Evolutionary conservation across 495 filamentous ascomycete genomes (phyloP).

Genomic region (Talaromyces ruber): DNA sequence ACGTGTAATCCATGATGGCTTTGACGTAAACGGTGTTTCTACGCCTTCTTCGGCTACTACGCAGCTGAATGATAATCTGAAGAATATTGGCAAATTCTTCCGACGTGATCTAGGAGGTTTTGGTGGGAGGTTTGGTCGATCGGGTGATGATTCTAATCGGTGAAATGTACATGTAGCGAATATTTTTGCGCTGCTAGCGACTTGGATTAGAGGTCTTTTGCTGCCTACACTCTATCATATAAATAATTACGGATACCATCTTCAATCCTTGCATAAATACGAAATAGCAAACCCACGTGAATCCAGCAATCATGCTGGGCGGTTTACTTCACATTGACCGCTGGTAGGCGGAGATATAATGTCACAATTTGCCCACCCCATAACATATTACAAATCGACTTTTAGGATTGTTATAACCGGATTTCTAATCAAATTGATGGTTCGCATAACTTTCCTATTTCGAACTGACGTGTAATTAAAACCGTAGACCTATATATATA

Average conservation of each 20-base stretch:
- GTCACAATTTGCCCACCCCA: too few relatives aligned
- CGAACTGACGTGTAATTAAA: too few relatives aligned
- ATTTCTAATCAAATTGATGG: background rate
- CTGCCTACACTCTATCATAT: background rate
- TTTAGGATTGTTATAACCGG: too few relatives aligned
- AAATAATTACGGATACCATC: background rate
- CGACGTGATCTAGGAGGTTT: conserved; percentile 78
- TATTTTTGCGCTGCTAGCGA: background rate
- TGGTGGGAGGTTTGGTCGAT: conserved; percentile 58
- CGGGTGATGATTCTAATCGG: conserved; percentile 22
- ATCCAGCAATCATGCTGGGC: background rate
- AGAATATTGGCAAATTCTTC: conserved; percentile 95
- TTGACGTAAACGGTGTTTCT: conserved; percentile 9
- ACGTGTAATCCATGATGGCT: background rate
- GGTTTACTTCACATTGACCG: background rate
- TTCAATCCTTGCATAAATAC: background rate
- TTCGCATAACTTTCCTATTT: background rate
- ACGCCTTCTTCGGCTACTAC: conserved; percentile 30
- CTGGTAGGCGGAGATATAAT: too few relatives aligned
- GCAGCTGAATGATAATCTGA: conserved; percentile 82
- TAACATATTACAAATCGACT: too few relatives aligned
- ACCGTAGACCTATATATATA: too few relatives aligned
- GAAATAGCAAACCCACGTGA: too few relatives aligned
- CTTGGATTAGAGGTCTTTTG: background rate
- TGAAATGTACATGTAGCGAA: background rate